Conservation (phyloP, 169 alveolate genomes). For the Eimeria tenella region DNA sequence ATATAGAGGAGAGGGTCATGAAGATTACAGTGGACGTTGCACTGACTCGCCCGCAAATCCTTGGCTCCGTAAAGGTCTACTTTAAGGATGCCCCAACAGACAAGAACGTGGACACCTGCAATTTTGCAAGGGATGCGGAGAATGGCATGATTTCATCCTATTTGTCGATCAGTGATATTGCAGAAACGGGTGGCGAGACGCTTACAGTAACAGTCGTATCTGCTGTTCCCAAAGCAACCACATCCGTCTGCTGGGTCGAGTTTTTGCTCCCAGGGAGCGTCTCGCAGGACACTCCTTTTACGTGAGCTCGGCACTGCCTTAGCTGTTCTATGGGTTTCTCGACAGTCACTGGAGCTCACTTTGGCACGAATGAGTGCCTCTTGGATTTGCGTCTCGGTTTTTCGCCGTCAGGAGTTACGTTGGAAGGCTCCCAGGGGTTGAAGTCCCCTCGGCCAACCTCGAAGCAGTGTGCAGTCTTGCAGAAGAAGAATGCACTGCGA, state of each 20-base stretch:
- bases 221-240: background rate
- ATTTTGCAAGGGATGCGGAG: background rate
- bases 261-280: background rate
- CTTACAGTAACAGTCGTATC: background rate
- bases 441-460: slow-evolving; percentile 3
- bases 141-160: background rate
- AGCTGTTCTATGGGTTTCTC: too few species aligned
- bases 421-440: slow-evolving; percentile 61
- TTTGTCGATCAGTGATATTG: background rate
- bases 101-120: slow-evolving; percentile 43
- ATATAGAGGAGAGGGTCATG: too few species aligned
- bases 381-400: background rate
- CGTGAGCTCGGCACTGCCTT: slow-evolving; percentile 7
- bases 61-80: slow-evolving; percentile 21
- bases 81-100: slow-evolving; percentile 56
- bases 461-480: background rate
- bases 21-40: too few species aligned
- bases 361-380: background rate
- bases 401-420: slow-evolving; percentile 17
- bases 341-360: background rate
- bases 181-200: background rate
- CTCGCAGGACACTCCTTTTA: background rate
- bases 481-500: background rate
- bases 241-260: slow-evolving; percentile 47
- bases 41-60: background rate